Evolutionary conservation across 2,329 filamentous ascomycete species (phyloP).

Genomic region (Scytalidium sp.): DNA sequence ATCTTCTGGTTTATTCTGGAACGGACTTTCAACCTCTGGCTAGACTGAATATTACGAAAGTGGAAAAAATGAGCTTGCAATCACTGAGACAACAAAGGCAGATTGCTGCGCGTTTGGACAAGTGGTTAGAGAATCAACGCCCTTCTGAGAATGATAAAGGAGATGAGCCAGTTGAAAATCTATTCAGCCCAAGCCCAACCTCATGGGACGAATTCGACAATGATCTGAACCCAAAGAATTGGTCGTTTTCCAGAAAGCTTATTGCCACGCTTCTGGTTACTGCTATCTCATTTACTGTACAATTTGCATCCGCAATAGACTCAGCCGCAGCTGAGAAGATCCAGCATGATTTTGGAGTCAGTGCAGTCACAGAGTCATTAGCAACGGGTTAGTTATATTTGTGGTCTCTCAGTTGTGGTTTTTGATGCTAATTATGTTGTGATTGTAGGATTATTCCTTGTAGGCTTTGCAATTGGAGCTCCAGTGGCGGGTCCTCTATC

Average conservation of each 20-base stretch:
- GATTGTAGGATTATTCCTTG: constrained; percentile 21
- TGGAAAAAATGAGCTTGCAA: not conserved
- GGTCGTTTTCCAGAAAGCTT: constrained; percentile 30
- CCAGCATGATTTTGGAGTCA: constrained; percentile 42
- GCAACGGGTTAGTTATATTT: constrained; percentile 36
- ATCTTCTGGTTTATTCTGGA: too few relatives aligned
- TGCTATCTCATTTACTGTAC: constrained; percentile 47
- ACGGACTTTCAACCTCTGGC: too few relatives aligned
- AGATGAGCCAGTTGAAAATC: not conserved
- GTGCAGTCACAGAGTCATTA: constrained; percentile 46
- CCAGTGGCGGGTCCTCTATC: constrained; percentile 35
- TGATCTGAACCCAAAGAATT: constrained; percentile 39
- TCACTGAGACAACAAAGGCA: not conserved
- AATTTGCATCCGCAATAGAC: constrained; percentile 50
- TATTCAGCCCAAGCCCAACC: not conserved
- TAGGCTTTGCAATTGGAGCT: constrained; percentile 34
- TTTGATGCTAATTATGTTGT: not conserved
- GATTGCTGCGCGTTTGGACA: not conserved
- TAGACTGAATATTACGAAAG: too few relatives aligned
- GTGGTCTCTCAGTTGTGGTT: not conserved
- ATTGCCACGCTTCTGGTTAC: constrained; percentile 39
- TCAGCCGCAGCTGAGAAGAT: constrained; percentile 44
- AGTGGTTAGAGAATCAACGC: not conserved
- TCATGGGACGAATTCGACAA: constrained; percentile 26
- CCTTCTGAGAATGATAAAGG: not conserved